phyloP scores from a whole-genome alignment of 345 rosid species.

The Populus tremula region DNA sequence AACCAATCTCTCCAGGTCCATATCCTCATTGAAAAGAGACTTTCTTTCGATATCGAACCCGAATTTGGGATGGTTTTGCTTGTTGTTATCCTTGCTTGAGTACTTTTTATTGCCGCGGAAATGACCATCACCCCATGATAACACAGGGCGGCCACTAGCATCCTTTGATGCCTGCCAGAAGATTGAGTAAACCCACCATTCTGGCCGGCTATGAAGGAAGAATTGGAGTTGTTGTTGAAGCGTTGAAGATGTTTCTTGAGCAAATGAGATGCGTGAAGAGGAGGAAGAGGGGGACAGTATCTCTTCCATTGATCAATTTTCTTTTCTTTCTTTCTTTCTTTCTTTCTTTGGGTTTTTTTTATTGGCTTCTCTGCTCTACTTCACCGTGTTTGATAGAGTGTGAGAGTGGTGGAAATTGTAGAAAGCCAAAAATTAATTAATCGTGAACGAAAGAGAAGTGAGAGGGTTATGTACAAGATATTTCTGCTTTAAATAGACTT shows the following conservation, averaged over 20 bases:
- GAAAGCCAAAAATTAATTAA: background rate
- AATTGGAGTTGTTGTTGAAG: conserved; percentile 50
- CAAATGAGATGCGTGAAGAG: conserved; percentile 19
- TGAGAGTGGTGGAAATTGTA: background rate
- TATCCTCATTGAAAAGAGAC: conserved; percentile 23
- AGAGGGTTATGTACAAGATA: background rate
- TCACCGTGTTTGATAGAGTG: background rate
- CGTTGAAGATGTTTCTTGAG: conserved; percentile 27
- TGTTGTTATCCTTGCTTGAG: conserved; percentile 3
- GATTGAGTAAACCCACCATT: conserved; percentile 60
- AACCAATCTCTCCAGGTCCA: conserved; percentile 28
- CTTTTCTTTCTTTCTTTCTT: too few relatives aligned
- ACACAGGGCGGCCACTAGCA: conserved; percentile 25
- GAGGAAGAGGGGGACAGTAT: conserved; percentile 30
- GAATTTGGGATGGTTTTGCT: conserved; percentile 6
- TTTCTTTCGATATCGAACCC: conserved; percentile 23
- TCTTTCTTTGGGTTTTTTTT: background rate
- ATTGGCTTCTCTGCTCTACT: background rate
- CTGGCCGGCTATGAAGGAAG: conserved; percentile 42
- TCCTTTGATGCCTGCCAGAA: conserved; percentile 53
- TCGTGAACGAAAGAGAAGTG: background rate
- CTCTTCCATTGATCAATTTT: conserved; percentile 20
- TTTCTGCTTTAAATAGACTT: background rate
- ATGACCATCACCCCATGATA: conserved; percentile 49
- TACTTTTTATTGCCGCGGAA: conserved; percentile 32